phyloP scores from a whole-genome alignment of 768 basidiomycete genomes.

The Kondoa subrosea region DNA sequence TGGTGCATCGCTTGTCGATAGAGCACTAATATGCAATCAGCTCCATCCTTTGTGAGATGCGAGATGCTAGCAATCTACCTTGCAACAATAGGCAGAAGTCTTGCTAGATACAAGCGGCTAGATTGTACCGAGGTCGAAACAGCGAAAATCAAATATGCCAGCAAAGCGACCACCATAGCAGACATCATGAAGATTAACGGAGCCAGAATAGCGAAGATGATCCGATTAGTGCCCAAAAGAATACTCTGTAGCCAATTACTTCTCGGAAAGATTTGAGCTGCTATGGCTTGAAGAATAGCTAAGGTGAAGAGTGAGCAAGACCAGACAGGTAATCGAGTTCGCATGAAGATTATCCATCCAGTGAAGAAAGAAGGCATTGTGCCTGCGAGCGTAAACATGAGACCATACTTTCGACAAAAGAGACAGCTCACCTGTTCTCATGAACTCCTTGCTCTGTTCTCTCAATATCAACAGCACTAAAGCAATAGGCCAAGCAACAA shows the following conservation, averaged over 20 bases:
- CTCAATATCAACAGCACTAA: conserved; percentile 44
- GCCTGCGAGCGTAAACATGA: conserved; percentile 8
- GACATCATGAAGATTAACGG: background rate
- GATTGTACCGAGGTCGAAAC: background rate
- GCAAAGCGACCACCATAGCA: background rate
- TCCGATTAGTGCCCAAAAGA: background rate
- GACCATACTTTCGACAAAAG: background rate
- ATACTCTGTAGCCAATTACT: background rate
- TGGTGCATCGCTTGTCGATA: conserved; percentile 40
- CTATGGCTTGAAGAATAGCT: conserved; percentile 29
- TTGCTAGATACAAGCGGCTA: background rate
- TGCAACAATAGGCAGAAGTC: background rate
- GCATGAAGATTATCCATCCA: conserved; percentile 18
- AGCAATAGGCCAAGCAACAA: conserved; percentile 58
- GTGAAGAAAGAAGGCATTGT: conserved; percentile 12
- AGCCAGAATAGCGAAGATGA: background rate
- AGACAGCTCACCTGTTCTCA: conserved; percentile 24
- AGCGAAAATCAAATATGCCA: background rate
- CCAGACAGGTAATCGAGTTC: conserved; percentile 15
- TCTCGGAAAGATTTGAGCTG: conserved; percentile 29
- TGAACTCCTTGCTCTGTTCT: conserved; percentile 19
- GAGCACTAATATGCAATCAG: conserved; percentile 31
- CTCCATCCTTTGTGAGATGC: background rate
- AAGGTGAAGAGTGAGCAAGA: conserved; percentile 31
- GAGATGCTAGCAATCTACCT: background rate